Evolutionary conservation across 192 early-diverging fungal species (phyloP).

Genomic region (Paraglomus occultum): DNA sequence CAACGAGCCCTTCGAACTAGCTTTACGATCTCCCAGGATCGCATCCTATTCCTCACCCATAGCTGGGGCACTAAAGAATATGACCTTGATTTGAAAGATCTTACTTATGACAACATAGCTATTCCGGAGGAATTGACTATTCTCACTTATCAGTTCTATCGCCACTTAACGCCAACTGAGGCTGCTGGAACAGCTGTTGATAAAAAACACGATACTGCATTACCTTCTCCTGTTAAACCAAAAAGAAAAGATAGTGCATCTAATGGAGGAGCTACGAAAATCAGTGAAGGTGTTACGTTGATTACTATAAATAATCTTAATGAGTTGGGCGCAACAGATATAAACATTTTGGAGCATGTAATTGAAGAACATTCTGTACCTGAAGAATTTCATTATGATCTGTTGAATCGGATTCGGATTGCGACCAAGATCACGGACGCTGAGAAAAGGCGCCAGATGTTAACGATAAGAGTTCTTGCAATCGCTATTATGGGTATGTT

Average conservation of each 20-base stretch:
- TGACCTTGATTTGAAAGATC: slow-evolving; percentile 47
- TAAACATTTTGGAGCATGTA: slow-evolving; percentile 59
- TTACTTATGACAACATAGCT: slow-evolving; percentile 39
- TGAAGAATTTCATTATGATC: slow-evolving; percentile 67
- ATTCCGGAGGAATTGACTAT: slow-evolving; percentile 42
- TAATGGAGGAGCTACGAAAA: neutral
- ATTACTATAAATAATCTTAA: slow-evolving; percentile 49
- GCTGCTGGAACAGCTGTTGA: slow-evolving; percentile 25
- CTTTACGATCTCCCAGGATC: slow-evolving; percentile 56
- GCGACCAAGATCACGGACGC: slow-evolving; percentile 56
- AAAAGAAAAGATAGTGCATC: slow-evolving; percentile 27
- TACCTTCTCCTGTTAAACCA: slow-evolving; percentile 6
- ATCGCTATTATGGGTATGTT: slow-evolving; percentile 72
- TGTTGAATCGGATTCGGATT: slow-evolving; percentile 79
- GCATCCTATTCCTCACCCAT: slow-evolving; percentile 57
- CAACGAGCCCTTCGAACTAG: slow-evolving; percentile 66
- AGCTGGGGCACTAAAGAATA: slow-evolving; percentile 59
- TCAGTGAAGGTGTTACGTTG: slow-evolving; percentile 54
- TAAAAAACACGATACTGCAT: slow-evolving; percentile 24
- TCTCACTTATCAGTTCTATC: slow-evolving; percentile 66
- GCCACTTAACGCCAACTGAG: slow-evolving; percentile 34
- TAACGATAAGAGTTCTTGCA: slow-evolving; percentile 75
- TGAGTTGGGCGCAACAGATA: slow-evolving; percentile 40
- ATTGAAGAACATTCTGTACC: slow-evolving; percentile 69
- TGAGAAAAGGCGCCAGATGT: slow-evolving; percentile 52